Evolutionary conservation across 2,329 filamentous ascomycete species (phyloP).

Genomic region (Trichoderma polysporum): DNA sequence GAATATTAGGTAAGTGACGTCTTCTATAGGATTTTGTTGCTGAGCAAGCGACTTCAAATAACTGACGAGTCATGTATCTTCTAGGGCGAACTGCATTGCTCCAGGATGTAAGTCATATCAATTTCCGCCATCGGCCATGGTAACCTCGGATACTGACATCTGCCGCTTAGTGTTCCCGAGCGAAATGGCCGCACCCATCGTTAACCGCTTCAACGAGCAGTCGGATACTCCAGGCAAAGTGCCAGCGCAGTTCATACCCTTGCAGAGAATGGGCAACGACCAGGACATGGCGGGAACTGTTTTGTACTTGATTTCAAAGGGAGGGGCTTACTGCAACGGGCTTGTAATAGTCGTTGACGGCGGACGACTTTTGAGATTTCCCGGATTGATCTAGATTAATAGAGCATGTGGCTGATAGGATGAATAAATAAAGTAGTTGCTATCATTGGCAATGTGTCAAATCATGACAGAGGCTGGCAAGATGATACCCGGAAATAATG

Average conservation of each 20-base stretch:
- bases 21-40: background rate
- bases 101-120: constrained; percentile 45
- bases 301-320: constrained; percentile 63
- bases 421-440: background rate
- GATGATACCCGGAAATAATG: background rate
- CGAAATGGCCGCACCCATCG: constrained; percentile 57
- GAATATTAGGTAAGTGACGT: constrained; percentile 51
- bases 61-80: constrained; percentile 15
- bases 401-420: background rate
- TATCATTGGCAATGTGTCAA: background rate
- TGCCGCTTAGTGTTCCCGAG: constrained; percentile 53
- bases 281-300: constrained; percentile 63
- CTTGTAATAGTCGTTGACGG: constrained; percentile 63
- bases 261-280: constrained; percentile 59
- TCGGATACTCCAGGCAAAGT: constrained; percentile 34
- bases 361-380: constrained; percentile 57
- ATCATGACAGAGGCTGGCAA: background rate
- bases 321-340: constrained; percentile 67
- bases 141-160: constrained; percentile 15
- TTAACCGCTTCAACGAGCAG: constrained; percentile 40
- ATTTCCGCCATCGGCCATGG: constrained; percentile 11
- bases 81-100: constrained; percentile 47
- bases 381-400: constrained; percentile 49
- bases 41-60: background rate
- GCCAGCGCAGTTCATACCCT: constrained; percentile 50